Conservation (phyloP, 2,329 filamentous ascomycete species). For the Cytospora chrysosperma region DNA sequence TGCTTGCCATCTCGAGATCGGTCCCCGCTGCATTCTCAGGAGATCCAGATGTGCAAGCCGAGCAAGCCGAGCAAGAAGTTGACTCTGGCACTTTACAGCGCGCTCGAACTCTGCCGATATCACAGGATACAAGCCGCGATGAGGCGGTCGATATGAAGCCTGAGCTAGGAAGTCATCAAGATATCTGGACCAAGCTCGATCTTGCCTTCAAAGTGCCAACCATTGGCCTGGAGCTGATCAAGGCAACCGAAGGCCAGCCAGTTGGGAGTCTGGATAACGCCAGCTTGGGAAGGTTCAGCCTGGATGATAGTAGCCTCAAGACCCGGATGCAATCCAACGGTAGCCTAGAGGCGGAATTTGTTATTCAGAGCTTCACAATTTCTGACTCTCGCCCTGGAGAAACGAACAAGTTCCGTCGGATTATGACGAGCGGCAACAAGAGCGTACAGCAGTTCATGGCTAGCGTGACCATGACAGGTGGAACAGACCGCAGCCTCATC, state of each 20-base stretch:
- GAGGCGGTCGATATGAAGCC: constrained; percentile 59
- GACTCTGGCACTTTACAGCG: constrained; percentile 54
- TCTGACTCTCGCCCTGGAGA: constrained; percentile 85
- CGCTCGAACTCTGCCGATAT: constrained; percentile 48
- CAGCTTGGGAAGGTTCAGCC: constrained; percentile 88
- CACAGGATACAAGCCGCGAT: constrained; percentile 44
- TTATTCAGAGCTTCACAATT: constrained; percentile 93
- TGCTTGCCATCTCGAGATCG: constrained; percentile 82
- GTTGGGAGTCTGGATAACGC: constrained; percentile 75
- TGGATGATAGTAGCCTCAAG: constrained; percentile 91
- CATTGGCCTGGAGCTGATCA: constrained; percentile 83
- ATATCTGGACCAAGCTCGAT: constrained; percentile 90
- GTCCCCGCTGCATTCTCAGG: constrained; percentile 84
- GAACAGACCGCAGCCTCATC: constrained; percentile 77
- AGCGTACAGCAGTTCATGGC: constrained; percentile 98
- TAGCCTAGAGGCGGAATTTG: constrained; percentile 86
- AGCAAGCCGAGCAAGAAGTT: constrained; percentile 73
- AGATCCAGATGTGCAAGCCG: constrained; percentile 68
- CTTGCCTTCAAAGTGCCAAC: constrained; percentile 86
- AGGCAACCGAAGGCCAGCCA: constrained; percentile 71
- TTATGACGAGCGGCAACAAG: constrained; percentile 96
- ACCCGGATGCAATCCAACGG: constrained; percentile 89
- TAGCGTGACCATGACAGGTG: constrained; percentile 87
- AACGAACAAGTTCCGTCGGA: constrained; percentile 93
- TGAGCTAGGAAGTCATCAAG: constrained; percentile 65